Evolutionary conservation across 768 basidiomycete species (phyloP), one percentile per base, ranked within the genome.

Genomic region (Phlebiopsis gigantea): DNA sequence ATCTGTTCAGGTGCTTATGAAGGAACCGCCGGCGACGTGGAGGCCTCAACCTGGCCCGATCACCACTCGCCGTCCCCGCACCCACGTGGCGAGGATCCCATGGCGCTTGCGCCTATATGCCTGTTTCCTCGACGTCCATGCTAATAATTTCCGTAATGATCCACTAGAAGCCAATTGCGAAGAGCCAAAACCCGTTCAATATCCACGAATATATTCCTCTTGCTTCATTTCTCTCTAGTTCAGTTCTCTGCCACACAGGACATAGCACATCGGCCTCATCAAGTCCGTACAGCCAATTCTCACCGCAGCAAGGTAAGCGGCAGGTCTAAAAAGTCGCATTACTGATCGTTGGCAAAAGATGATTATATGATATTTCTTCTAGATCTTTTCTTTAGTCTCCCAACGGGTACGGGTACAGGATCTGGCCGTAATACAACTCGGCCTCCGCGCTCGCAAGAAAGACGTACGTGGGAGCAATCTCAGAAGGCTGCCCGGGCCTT

Each of bases 401-500:
- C 30, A 62, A 30, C 19, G 61, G 63, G 41, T 62, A 65, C 29
- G 63, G 61, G 54, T 65, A 59, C 44, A 62, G 50, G 21, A 65
- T 58, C 53, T 65, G 60, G 59, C 60, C 63, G 53, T 62, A 61
- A 39, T 62, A 62, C 28, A 62, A 58, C 56, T 61, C 61, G 0
- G 61, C 50, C 50, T 66, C 63, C 10, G 63, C 60, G 39, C 65
- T 66, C 14, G 80, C 81, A n/a, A 84, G 71, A 69, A 82, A 81
- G 26, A 83, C 79, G 59, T 79, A 83, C 2, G 74, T 70, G 0
- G 79, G 79, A 1, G 75, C 80, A 9, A 78, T 68, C 65, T 84
- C 81, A 19, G 75, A 75, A 10, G 79, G 81, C 62, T 81, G 79
- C 73, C 78, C 22, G 74, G 72, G 31, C 78, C 80, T 58, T 77